These are phyloP conservation scores for Fusarium sp. DNA, from an alignment of 2,329 filamentous ascomycete genomes.

Conservation along the genomic window DNA sequence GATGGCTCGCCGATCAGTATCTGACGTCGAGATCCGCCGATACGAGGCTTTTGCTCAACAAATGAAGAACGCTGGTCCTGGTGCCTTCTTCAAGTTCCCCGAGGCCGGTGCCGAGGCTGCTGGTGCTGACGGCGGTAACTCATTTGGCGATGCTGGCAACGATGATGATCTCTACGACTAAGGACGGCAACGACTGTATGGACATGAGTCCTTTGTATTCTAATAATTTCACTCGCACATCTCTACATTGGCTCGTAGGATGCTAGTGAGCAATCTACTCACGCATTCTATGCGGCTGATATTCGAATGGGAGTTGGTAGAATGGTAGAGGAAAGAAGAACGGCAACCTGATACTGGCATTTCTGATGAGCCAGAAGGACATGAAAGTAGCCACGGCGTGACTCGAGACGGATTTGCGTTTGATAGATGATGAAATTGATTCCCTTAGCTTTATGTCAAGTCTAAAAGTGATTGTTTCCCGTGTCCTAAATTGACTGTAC, in stretches of 20 bases:
- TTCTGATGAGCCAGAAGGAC: constrained; percentile 13
- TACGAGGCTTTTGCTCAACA: constrained; percentile 99
- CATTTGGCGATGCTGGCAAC: constrained; percentile 87
- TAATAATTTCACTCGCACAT: constrained; percentile 54
- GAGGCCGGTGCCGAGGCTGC: constrained; percentile 72
- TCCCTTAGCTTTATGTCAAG: constrained; percentile 31
- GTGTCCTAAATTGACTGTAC: neutral
- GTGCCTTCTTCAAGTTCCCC: constrained; percentile 98
- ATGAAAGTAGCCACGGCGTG: constrained; percentile 17
- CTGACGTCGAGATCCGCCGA: constrained; percentile 94
- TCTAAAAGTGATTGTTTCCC: neutral
- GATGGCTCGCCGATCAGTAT: constrained; percentile 91
- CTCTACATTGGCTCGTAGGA: constrained; percentile 43
- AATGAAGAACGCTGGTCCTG: constrained; percentile 97
- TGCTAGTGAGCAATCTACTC: constrained; percentile 34
- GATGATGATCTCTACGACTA: constrained; percentile 98
- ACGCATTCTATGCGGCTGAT: constrained; percentile 39
- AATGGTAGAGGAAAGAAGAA: constrained; percentile 43
- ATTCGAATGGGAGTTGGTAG: constrained; percentile 50
- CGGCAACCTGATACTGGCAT: constrained; percentile 23
- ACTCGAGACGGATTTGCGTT: constrained; percentile 34
- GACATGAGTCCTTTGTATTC: constrained; percentile 54
- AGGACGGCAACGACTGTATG: constrained; percentile 42
- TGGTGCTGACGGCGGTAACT: constrained; percentile 65
- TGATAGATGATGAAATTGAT: constrained; percentile 48